These are phyloP conservation scores for Selaginella tamariscina DNA, from an alignment of 75 land plant genomes.

Conservation along the genomic window DNA sequence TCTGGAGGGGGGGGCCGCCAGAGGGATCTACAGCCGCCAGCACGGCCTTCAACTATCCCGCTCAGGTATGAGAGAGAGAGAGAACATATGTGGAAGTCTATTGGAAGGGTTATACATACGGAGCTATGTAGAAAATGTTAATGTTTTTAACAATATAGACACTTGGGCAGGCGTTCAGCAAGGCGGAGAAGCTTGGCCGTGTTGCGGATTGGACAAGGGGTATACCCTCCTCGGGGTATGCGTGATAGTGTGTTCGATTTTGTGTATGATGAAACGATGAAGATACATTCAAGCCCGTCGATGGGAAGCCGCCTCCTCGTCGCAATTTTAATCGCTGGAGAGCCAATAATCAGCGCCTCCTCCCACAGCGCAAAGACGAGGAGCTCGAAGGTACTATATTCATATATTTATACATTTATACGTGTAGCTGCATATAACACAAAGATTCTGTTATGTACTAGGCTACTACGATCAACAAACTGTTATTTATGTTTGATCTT, in stretches of 20 bases:
- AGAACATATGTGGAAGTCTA: no score
- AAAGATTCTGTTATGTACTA: no score
- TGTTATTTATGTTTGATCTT: no score
- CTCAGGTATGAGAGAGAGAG: conserved; percentile 57
- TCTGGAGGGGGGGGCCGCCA: conserved; percentile 96
- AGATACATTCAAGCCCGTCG: conserved; percentile 63
- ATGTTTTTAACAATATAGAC: no score
- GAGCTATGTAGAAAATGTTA: no score
- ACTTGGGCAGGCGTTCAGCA: conserved; percentile 92
- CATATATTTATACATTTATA: no score
- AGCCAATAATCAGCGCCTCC: conserved; percentile 40
- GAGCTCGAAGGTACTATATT: no score
- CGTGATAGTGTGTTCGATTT: conserved; percentile 52
- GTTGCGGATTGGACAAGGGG: conserved; percentile 90
- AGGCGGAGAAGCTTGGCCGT: conserved; percentile 79
- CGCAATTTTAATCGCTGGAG: conserved; percentile 70
- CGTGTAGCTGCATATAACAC: no score
- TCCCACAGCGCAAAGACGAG: conserved; percentile 93
- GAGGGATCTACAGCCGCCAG: conserved; percentile 29
- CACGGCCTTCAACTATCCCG: conserved; percentile 19
- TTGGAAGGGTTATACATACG: no score
- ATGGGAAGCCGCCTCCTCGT: conserved; percentile 69
- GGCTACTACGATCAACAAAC: no score
- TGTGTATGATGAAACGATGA: conserved; percentile 57
- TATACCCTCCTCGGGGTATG: conserved; percentile 17